These are phyloP conservation scores for Copromyces sp. DNA, from an alignment of 495 filamentous ascomycete species.

Conservation along the genomic window DNA sequence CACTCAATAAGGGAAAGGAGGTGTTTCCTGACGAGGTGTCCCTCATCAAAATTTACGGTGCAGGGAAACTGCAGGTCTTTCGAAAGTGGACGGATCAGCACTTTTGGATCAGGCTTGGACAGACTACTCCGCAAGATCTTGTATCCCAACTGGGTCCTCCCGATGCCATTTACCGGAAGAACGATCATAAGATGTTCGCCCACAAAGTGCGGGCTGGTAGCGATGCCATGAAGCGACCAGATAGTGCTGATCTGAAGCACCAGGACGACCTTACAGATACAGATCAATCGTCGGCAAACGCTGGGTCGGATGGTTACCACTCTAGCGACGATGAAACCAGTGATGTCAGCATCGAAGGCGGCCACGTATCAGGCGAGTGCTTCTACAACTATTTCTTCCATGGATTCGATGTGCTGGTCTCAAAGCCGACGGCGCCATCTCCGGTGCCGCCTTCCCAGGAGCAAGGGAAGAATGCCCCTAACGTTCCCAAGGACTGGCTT, in stretches of 20 bases:
- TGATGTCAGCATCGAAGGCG: conserved; percentile 39
- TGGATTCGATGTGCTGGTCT: conserved; percentile 90
- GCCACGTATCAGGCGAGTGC: conserved; percentile 54
- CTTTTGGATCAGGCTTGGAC: conserved; percentile 60
- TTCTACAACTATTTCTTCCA: conserved; percentile 97
- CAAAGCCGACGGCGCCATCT: conserved; percentile 56
- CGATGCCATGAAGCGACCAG: conserved; percentile 33
- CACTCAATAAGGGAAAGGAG: conserved; percentile 49
- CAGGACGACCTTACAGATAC: conserved; percentile 62
- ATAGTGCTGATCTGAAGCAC: conserved; percentile 39
- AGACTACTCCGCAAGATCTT: conserved; percentile 83
- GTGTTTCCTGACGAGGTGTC: conserved; percentile 71
- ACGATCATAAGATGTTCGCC: conserved; percentile 83
- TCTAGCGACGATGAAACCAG: conserved; percentile 53
- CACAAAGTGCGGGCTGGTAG: conserved; percentile 51
- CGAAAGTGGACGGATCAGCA: conserved; percentile 46
- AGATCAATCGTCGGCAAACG: conserved; percentile 72
- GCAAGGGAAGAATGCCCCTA: conserved; percentile 3
- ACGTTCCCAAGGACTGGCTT: conserved; percentile 26
- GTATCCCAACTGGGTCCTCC: conserved; percentile 84
- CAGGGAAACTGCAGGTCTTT: conserved; percentile 65
- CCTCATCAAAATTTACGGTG: conserved; percentile 59
- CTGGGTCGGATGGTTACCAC: conserved; percentile 55
- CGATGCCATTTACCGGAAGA: conserved; percentile 91
- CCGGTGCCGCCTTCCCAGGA: conserved; percentile 49